Base-by-base conservation (phyloP, 495 filamentous ascomycete species). In the Aspergillus taichungensis region DNA sequence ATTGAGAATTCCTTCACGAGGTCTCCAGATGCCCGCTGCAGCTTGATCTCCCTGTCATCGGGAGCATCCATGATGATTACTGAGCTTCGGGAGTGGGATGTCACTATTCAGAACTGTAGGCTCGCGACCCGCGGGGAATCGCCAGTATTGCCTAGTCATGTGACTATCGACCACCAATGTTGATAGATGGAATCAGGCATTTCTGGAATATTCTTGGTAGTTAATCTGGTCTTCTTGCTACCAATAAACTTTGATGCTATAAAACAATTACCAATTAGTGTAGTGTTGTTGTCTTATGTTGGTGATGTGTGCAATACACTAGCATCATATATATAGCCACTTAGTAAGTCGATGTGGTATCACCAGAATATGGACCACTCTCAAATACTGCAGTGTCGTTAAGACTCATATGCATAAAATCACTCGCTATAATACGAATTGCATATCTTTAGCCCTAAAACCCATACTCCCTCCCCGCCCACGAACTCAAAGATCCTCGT, bases 21-120 rank as follows among this genome's bases (percentile, higher is more conserved):
- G 38, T 86, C 82, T 10, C 70, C 65, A 3, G 87, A 85, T 33
- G 76, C 71, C 36, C 82, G 80, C 56, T 88, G 84, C 13, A 94
- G 74, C 56, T 84, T 79, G 38, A 88, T 67, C 50, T 90, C 87
- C 42, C 73, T 64, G 35, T 88, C 85, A 13, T 75, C 75, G 2
- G 64, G 60, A 34, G 66, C 69, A 55, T 75, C 69, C 72, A 75
- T 75, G 45, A 56, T 49, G 45, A 29, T 30, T 24, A 24, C 18
- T 4, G 18, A 24, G 18, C 18, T 24, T 24, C n/a, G 18, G 18
- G 18, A 4, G 18, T 24, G 18, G 18, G 18, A 24, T 24, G 18
- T 24, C 18, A 4, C 18, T 24, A 24, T 24, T 24, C 18, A 24
- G 18, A 33, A 34, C 24, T 40, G n/a, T 34, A 33, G 34, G 29